A percentile compares a stretch with the other conserved stretches of the same genome.
These are phyloP conservation scores for Daldinia concentrica DNA, from an alignment of 495 filamentous ascomycete species.

Conservation along the genomic window DNA sequence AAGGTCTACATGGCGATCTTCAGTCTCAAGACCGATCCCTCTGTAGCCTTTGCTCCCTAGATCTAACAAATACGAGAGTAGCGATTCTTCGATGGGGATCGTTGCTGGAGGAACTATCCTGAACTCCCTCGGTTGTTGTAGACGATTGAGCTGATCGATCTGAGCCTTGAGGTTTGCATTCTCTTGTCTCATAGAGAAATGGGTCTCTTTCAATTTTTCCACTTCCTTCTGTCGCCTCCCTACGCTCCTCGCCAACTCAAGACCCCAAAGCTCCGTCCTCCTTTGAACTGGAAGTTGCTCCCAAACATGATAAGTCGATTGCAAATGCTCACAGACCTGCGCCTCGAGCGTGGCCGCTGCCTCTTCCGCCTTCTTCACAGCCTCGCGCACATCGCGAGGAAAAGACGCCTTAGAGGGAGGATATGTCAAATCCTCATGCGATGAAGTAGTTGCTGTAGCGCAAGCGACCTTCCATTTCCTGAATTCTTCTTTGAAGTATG, in stretches of 20 bases:
- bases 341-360: conserved; percentile 62
- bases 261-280: conserved; percentile 73
- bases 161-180: conserved; percentile 75
- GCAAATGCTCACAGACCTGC: conserved; percentile 72
- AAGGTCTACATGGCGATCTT: conserved; percentile 57
- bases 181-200: conserved; percentile 73
- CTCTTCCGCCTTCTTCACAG: conserved; percentile 52
- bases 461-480: conserved; percentile 65
- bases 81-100: conserved; percentile 62
- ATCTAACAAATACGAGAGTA: conserved; percentile 51
- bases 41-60: conserved; percentile 36
- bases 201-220: conserved; percentile 66
- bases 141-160: conserved; percentile 71
- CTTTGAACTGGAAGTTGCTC: conserved; percentile 62
- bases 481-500: conserved; percentile 71
- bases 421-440: conserved; percentile 54
- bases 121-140: conserved; percentile 77
- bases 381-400: conserved; percentile 56
- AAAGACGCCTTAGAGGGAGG: conserved; percentile 41
- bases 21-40: conserved; percentile 51
- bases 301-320: conserved; percentile 78
- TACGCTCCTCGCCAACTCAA: conserved; percentile 80
- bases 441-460: conserved; percentile 52
- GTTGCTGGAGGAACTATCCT: conserved; percentile 70
- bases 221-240: conserved; percentile 72